These are phyloP conservation scores for Xylaria bambusicola DNA, from an alignment of 495 filamentous ascomycete genomes.

Conservation along the genomic window DNA sequence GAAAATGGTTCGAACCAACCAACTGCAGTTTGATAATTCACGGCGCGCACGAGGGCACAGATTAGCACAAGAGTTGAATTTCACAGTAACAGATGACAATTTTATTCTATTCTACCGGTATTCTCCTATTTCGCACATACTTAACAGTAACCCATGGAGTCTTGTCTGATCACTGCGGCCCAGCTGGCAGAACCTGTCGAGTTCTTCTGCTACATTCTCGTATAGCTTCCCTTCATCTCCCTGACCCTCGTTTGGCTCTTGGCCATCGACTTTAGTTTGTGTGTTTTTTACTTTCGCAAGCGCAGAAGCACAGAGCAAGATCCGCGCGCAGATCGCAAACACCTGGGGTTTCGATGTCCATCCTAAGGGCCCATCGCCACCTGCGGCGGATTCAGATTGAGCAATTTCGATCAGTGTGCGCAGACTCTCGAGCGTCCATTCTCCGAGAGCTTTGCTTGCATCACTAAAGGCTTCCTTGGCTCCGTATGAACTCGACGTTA, in stretches of 20 bases:
- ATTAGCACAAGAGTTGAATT: too few species aligned
- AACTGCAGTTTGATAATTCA: too few species aligned
- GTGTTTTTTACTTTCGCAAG: slow-evolving; percentile 11
- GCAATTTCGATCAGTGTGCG: slow-evolving; percentile 43
- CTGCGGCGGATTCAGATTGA: slow-evolving; percentile 33
- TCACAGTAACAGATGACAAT: too few species aligned
- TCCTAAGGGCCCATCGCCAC: slow-evolving; percentile 65
- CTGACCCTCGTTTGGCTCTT: background rate
- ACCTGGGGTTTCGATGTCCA: slow-evolving; percentile 73
- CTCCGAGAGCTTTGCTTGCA: slow-evolving; percentile 20
- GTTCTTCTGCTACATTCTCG: slow-evolving; percentile 22
- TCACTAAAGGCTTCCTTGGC: background rate
- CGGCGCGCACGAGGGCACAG: too few species aligned
- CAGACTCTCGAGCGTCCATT: slow-evolving; percentile 64
- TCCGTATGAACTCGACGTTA: slow-evolving; percentile 24
- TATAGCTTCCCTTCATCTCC: background rate
- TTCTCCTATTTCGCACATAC: slow-evolving; percentile 27
- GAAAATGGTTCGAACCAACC: too few species aligned
- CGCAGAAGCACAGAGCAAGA: slow-evolving; percentile 53
- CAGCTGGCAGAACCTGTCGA: slow-evolving; percentile 33
- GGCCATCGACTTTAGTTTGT: background rate
- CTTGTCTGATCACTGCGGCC: slow-evolving; percentile 19
- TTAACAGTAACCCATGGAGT: slow-evolving; percentile 39
- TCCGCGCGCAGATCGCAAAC: slow-evolving; percentile 65
- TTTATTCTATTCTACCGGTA: background rate